Evolutionary conservation across 2,329 filamentous ascomycete genomes (phyloP), one percentile per base, ranked within the genome.

Genomic region (Lojkania enalia): DNA sequence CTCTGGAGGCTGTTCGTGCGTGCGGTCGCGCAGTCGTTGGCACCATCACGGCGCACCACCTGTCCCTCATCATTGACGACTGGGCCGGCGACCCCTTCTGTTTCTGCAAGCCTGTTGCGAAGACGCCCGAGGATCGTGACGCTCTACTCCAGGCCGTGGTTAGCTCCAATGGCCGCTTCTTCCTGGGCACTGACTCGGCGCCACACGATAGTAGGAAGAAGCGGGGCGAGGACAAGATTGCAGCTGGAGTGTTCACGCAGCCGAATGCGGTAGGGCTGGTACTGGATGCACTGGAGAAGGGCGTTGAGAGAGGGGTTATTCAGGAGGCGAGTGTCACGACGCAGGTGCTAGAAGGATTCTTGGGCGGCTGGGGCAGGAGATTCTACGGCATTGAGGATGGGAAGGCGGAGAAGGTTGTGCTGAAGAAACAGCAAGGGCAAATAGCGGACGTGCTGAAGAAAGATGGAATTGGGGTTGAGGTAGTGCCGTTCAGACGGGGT

Each of bases 11-110:
- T 1, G 91, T 96, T 25, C 79, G 80, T 53, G 75, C 81, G 12
- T 95, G 90, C 61, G 89, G 90, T 0, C 80, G 85, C 14, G 87
- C 81, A 2, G 92, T 96, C 18, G 86, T 81, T 0, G 85, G 80
- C 3, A 92, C 88, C 7, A 90, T 95, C 55, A 96, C 90, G 0
- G 88, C 89, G 2, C 90, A 96, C 63, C 90, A 96, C 62, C 76
- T 95, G 16, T 90, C 82, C 55, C 78, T 96, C 21, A 89, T 86
- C 11, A 83, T 88, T 13, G 86, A 94, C 59, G 84, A 90, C 58
- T 86, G 85, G 75, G 74, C 73, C 3, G 75, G 76, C 41, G 81
- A 87, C 59, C 80, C 90, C 63, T 84, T 92, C 80, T 82, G 85
- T 62, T 95, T 91, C 74, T 88, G 85, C 74, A 88, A 88, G 66